A percentile compares a stretch with the other conserved stretches of the same genome.
phyloP scores from a whole-genome alignment of 805 yeast genomes.

The Candida insectorum region DNA sequence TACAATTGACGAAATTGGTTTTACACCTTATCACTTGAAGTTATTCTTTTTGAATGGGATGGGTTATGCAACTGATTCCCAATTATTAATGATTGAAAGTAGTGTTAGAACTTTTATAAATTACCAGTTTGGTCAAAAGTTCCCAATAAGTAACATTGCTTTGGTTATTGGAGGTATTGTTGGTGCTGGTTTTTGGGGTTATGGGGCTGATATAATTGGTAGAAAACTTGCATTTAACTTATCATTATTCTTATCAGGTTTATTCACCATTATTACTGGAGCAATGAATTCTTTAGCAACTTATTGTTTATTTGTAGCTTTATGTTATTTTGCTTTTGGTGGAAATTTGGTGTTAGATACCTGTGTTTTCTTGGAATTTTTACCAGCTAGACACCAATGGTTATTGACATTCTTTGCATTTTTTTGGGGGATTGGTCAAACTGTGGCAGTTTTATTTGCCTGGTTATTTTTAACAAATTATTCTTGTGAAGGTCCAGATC shows the following conservation, averaged over 20 bases:
- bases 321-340: constrained; percentile 48
- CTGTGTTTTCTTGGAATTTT: constrained; percentile 20
- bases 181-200: constrained; percentile 58
- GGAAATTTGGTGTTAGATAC: constrained; percentile 41
- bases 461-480: constrained; percentile 55
- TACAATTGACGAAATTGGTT: constrained; percentile 59
- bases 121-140: constrained; percentile 23
- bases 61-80: constrained; percentile 36
- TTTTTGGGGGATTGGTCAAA: constrained; percentile 66
- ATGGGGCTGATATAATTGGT: constrained; percentile 54
- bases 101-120: constrained; percentile 23
- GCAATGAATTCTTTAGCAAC: constrained; percentile 49
- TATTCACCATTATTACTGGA: constrained; percentile 53
- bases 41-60: constrained; percentile 33
- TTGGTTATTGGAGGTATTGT: constrained; percentile 42
- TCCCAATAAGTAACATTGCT: constrained; percentile 23
- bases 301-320: constrained; percentile 46
- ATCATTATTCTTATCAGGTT: constrained; percentile 46
- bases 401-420: constrained; percentile 46
- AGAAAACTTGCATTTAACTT: constrained; percentile 50
- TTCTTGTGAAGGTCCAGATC: constrained; percentile 37
- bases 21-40: constrained; percentile 31
- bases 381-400: constrained; percentile 51
- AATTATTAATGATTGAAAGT: constrained; percentile 21
- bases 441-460: constrained; percentile 49